Percentiles rank a stretch among this genome's conserved stretches.
phyloP scores from a whole-genome alignment of 345 rosid species.

The Camelina sativa region DNA sequence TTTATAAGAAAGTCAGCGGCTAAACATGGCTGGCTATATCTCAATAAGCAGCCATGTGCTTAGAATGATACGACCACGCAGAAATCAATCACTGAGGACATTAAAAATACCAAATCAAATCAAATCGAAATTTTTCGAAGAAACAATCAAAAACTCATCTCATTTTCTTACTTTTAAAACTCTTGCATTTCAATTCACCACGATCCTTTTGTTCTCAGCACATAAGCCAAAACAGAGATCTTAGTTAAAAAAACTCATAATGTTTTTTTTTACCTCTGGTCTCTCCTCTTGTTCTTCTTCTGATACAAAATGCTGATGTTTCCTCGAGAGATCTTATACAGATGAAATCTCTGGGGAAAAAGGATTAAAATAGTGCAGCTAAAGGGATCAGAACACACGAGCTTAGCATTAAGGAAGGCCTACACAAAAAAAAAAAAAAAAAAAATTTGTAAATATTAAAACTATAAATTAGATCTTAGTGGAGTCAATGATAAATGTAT shows the following conservation, averaged over 20 bases:
- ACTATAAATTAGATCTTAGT: constrained; percentile 22
- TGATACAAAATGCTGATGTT: constrained; percentile 29
- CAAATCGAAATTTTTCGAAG: neutral
- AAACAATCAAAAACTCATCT: constrained; percentile 31
- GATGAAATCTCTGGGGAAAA: constrained; percentile 18
- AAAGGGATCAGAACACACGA: constrained; percentile 43
- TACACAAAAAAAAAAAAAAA: constrained; percentile 12
- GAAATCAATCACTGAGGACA: constrained; percentile 1
- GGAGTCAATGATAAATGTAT: constrained; percentile 41
- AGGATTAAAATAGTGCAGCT: constrained; percentile 26
- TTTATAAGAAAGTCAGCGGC: constrained; percentile 30
- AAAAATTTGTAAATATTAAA: too few relatives aligned
- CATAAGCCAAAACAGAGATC: constrained; percentile 25
- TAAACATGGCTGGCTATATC: too few relatives aligned
- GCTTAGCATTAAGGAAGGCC: constrained; percentile 41
- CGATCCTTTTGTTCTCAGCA: constrained; percentile 1
- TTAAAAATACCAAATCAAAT: constrained; percentile 29
- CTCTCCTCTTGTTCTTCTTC: constrained; percentile 24
- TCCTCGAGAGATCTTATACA: constrained; percentile 21
- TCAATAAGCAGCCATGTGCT: constrained; percentile 43
- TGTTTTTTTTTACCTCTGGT: too few relatives aligned
- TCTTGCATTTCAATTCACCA: constrained; percentile 27
- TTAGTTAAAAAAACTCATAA: neutral
- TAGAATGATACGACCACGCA: constrained; percentile 30
- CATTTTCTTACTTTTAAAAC: neutral